Evolutionary conservation across 306 rosid species (phyloP), one percentile per base, ranked within the genome.

Genomic region (Lagenaria siceraria): DNA sequence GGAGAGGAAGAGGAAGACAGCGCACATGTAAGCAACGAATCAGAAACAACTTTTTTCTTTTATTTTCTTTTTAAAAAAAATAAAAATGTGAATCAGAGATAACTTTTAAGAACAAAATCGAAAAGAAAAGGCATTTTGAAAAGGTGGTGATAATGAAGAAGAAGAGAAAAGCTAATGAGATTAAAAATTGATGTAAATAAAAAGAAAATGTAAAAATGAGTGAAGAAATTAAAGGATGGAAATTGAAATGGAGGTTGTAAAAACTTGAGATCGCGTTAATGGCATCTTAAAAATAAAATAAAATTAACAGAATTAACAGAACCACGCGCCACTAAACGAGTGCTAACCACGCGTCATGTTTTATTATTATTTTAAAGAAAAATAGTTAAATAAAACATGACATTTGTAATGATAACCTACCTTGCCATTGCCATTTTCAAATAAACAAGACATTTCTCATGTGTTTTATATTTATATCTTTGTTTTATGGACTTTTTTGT

Each of bases 281-380:
- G 80, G 63, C 83, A 21, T 27, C 56, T 69, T 71, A 75, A 68
- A 29, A 72, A 49, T 15, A 21, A 8, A 55, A 11, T 3, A 21
- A 59, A 51, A 46, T 10, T 6, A 51, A 85, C 84, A 36, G 80
- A 85, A 68, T 77, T 84, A 85, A 86, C 92, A 78, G 86, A 83
- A 80, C 87, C 89, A 87, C 88, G 82, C 87, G 86, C 93, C 25
- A 24, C 78, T 70, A 48, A 10, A 18, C 60, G 69, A 27, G 80
- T 42, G 82, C 83, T 10, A 42, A 35, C 62, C 76, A 18, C 77
- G 19, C 11, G 60, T 35, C 62, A 25, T 40, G 10, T 18, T 58
- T 6, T 40, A 40, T 40, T 40, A 8, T 11, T 46, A 10, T 43
- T 46, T 46, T 10, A 0, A 4, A 46, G 5, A 46, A 46, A 48